These are phyloP conservation scores for Talaromyces sp. DNA, from an alignment of 2,329 filamentous ascomycete species.

Conservation along the genomic window DNA sequence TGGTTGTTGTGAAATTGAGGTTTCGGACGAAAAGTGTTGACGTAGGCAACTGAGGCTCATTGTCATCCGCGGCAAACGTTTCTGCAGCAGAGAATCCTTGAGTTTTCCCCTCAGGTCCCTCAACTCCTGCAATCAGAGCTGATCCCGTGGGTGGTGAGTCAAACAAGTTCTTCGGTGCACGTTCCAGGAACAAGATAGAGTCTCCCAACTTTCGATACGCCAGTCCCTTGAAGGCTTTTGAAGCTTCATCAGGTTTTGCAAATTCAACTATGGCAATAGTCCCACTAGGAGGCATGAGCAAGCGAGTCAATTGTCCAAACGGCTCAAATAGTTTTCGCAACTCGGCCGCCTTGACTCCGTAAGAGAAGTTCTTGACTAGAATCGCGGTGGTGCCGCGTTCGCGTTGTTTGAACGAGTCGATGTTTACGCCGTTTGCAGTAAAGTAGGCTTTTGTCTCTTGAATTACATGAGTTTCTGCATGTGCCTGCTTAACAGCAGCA, in stretches of 20 bases:
- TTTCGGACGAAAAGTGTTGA: constrained; percentile 92
- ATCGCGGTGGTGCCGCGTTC: constrained; percentile 84
- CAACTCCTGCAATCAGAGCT: constrained; percentile 32
- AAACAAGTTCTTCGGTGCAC: constrained; percentile 82
- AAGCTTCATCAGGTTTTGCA: constrained; percentile 71
- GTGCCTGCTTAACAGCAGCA: constrained; percentile 91
- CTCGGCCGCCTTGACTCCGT: constrained; percentile 74
- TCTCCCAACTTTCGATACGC: constrained; percentile 90
- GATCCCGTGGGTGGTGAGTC: constrained; percentile 36
- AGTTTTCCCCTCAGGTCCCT: constrained; percentile 30
- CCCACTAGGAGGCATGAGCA: constrained; percentile 88
- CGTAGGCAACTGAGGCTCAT: constrained; percentile 52
- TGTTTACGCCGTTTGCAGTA: constrained; percentile 77
- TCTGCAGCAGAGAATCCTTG: constrained; percentile 43
- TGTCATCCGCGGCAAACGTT: constrained; percentile 42
- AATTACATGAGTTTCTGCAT: constrained; percentile 93
- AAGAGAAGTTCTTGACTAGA: constrained; percentile 91
- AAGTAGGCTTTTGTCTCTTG: constrained; percentile 96
- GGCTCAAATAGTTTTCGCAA: constrained; percentile 78
- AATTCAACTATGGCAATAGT: constrained; percentile 95
- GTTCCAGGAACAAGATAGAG: constrained; percentile 88
- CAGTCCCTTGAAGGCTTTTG: constrained; percentile 76
- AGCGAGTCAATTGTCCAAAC: constrained; percentile 73
- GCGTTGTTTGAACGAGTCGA: constrained; percentile 83
- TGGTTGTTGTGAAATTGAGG: constrained; percentile 86